Conservation (phyloP, 768 basidiomycete species). For the Trametes sanguinea region DNA sequence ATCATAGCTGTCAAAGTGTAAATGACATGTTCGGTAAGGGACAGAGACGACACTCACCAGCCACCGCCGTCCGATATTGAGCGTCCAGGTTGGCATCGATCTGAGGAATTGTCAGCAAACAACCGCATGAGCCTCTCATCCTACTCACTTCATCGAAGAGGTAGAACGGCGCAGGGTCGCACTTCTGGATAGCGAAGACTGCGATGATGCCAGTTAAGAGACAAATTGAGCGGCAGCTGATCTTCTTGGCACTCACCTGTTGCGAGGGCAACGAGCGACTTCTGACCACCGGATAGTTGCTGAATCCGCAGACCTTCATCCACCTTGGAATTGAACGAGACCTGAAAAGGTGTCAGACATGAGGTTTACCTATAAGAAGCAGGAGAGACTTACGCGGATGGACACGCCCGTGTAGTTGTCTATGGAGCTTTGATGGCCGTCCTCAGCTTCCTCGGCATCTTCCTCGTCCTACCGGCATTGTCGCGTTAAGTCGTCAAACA, state of each 20-base stretch:
- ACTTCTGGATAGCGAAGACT: slow-evolving; percentile 99
- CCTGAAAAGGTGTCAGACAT: slow-evolving; percentile 46
- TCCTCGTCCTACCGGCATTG: slow-evolving; percentile 60
- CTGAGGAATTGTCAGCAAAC: slow-evolving; percentile 36
- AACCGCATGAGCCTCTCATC: not conserved
- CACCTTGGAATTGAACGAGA: slow-evolving; percentile 98
- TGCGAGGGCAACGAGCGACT: slow-evolving; percentile 94
- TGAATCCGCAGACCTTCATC: slow-evolving; percentile 97
- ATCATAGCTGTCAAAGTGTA: slow-evolving; percentile 75
- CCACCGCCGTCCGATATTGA: slow-evolving; percentile 96
- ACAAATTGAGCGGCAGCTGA: not conserved
- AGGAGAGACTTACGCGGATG: slow-evolving; percentile 65
- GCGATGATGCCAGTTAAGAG: not conserved
- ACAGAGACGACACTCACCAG: slow-evolving; percentile 55
- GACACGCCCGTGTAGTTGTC: slow-evolving; percentile 97
- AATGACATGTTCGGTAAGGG: not conserved
- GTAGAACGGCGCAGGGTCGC: slow-evolving; percentile 98
- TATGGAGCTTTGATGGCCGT: slow-evolving; percentile 71
- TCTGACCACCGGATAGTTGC: slow-evolving; percentile 96
- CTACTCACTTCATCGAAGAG: slow-evolving; percentile 87
- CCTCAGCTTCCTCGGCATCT: slow-evolving; percentile 70
- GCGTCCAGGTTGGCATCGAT: slow-evolving; percentile 98
- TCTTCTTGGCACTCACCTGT: slow-evolving; percentile 55
- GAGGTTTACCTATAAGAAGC: not conserved
- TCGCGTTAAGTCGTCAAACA: not conserved